Conservation (phyloP, 495 filamentous ascomycete species). For the Aspergillus heteromorphus region DNA sequence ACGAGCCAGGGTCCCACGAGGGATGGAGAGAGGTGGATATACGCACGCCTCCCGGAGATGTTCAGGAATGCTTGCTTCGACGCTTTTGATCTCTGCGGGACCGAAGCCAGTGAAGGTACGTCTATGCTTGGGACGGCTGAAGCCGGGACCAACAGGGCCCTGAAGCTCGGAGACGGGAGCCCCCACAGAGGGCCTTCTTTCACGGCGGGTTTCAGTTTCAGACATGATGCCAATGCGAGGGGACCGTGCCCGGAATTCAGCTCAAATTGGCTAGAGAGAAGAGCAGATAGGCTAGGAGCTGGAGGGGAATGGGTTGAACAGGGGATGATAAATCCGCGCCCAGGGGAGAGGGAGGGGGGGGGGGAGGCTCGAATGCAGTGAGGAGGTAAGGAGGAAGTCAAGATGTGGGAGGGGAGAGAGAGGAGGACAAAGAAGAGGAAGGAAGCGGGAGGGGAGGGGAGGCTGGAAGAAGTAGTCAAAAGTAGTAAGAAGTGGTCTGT, state of each 20-base stretch:
- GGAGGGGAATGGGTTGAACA: not conserved
- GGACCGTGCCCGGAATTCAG: not conserved
- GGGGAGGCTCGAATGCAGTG: not conserved
- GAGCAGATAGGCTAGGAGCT: not conserved
- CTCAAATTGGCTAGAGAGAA: not conserved
- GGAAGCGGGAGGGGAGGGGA: slow-evolving; percentile 11
- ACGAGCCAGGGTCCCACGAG: not conserved
- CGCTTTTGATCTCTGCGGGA: slow-evolving; percentile 81
- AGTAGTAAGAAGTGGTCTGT: too few species aligned
- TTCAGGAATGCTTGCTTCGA: slow-evolving; percentile 87
- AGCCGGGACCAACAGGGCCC: slow-evolving; percentile 70
- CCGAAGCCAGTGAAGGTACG: slow-evolving; percentile 91
- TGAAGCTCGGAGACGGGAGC: slow-evolving; percentile 78
- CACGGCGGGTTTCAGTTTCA: slow-evolving; percentile 34
- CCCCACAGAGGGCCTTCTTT: slow-evolving; percentile 71
- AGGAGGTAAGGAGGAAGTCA: not conserved
- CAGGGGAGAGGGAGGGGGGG: not conserved
- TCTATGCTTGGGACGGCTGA: slow-evolving; percentile 85
- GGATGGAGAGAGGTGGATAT: not conserved
- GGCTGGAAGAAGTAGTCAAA: slow-evolving; percentile 10
- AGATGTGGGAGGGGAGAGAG: too few species aligned
- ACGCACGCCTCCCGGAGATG: slow-evolving; percentile 74
- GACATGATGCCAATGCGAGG: slow-evolving; percentile 9
- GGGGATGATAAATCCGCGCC: not conserved
- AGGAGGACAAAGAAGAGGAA: slow-evolving; percentile 6